Evolutionary conservation across 2,329 filamentous ascomycete species (phyloP), one percentile per base, ranked within the genome.

Genomic region (Cladosporium sphaerospermum): DNA sequence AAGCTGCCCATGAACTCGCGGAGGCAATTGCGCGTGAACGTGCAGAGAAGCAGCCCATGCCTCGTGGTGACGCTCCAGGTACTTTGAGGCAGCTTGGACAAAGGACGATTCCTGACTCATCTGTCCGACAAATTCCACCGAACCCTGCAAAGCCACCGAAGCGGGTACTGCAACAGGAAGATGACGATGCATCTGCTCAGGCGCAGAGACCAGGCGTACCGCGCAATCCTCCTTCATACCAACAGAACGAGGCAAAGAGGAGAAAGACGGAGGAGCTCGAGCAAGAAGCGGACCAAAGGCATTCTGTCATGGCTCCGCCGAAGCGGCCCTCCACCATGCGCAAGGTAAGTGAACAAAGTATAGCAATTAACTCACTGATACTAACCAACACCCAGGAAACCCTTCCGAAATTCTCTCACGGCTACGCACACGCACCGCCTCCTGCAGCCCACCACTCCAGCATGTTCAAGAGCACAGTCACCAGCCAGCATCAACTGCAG

Each of bases 221-320:
- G 13, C 77, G 82, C n/a, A 76, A 80, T 23, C 63, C 62, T 31
- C 62, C 70, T 14, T 67, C 69, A 3, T 73, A 67, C 9, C 84
- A 87, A 60, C 82, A 87, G 64, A 73, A 80, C 59, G 89, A 95
- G 49, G 77, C 80, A 18, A 96, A 96, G 75, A 82, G 90, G 54
- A 81, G 89, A 60, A 86, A 85, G 66, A 93, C 85, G 49, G 83
- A 86, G 40, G 86, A 92, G 48, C 80, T 83, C 54, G 79, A 82
- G 52, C 69, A 74, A 37, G 83, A 88, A 57, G 72, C 77, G 44
- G 76, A 77, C 64, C 77, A 82, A 53, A 78, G 81, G 43, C 78
- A 82, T 52, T 81, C 78, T 45, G 79, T 91, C 62, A 93, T 91
- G 74, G 88, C 86, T 11, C 88, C 89, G 49, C 89, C 90, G 5